Conservation (phyloP, 2,329 filamentous ascomycete species). For the Nothomitra cinnamomea region DNA sequence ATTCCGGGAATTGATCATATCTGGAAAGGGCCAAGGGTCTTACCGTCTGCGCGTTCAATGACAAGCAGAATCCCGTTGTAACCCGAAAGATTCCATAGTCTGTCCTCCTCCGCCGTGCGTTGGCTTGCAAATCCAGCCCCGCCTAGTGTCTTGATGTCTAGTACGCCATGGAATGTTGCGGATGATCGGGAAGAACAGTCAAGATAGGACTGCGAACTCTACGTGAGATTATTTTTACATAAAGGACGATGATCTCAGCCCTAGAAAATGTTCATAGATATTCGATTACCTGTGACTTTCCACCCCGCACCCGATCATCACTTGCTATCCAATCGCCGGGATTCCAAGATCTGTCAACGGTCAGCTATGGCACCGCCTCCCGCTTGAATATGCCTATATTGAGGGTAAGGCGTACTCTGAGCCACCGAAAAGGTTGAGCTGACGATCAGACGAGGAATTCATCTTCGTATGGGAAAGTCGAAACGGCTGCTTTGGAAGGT, state of each 20-base stretch:
- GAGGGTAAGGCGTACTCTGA: constrained; percentile 12
- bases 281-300: constrained; percentile 36
- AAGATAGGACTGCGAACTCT: constrained; percentile 28
- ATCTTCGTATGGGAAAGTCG: neutral
- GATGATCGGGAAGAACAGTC: constrained; percentile 20
- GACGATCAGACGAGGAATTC: neutral
- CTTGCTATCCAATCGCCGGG: constrained; percentile 46
- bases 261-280: neutral
- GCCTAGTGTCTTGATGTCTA: constrained; percentile 59
- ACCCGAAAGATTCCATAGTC: constrained; percentile 43
- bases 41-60: constrained; percentile 35
- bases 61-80: constrained; percentile 44
- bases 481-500: neutral
- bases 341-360: constrained; percentile 37
- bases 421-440: constrained; percentile 15
- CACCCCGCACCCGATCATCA: constrained; percentile 65
- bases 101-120: constrained; percentile 40
- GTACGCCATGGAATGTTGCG: constrained; percentile 44
- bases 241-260: neutral
- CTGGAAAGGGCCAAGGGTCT: constrained; percentile 3
- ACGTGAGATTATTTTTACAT: neutral
- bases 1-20: neutral
- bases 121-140: constrained; percentile 74
- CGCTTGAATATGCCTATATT: neutral
- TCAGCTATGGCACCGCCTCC: neutral